Base-by-base conservation (phyloP, 768 basidiomycete genomes). In the Pholiota conissans region DNA sequence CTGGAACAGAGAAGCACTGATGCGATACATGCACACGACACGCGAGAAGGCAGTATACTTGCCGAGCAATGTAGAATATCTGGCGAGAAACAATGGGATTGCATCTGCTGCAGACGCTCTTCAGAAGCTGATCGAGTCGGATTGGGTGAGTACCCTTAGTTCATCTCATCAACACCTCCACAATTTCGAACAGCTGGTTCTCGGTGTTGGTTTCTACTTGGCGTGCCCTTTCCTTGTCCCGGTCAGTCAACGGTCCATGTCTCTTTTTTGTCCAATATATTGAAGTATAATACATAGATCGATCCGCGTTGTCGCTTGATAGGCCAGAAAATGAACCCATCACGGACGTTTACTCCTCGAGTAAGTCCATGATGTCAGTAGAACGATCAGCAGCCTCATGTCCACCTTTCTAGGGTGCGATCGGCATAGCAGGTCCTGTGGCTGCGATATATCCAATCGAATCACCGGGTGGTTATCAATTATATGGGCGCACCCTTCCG, bases 291-390 rank as follows among this genome's bases (percentile, higher is more conserved):
- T 37, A 5, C 5, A 49, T 57, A 85, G 83, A 76, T 86, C 16
- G 84, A 85, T 63, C 83, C 82, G 7, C 73, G 83, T 28, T 81
- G 79, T 57, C 74, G 86, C 34, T 67, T 90, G 0, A 76, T 84
- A 5, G 85, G 83, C 0, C 87, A 89, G 58, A 90, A 90, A 68
- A 88, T 89, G 84, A 90, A 90, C 55, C 88, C 87, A 0, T 86
- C 86, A 0, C 73, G 87, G 7, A 86, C 85, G 0, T 85, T 75
- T 58, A 90, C 88, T 0, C 84, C 86, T 8, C 74, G 81, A 37
- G 84, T 84, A 65, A 39, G 76, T 68, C 18, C 3, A 16, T 32
- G 7, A 27, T 14, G n/a, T 28, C 26, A 14, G n/a, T 16, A 29
- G 2, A 10, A 22, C 7, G 26, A 28, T 14, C 14, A 55, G 34